These are phyloP conservation scores for Pyrenochaeta sp. DNA, from an alignment of 2,329 filamentous ascomycete genomes.

Conservation along the genomic window DNA sequence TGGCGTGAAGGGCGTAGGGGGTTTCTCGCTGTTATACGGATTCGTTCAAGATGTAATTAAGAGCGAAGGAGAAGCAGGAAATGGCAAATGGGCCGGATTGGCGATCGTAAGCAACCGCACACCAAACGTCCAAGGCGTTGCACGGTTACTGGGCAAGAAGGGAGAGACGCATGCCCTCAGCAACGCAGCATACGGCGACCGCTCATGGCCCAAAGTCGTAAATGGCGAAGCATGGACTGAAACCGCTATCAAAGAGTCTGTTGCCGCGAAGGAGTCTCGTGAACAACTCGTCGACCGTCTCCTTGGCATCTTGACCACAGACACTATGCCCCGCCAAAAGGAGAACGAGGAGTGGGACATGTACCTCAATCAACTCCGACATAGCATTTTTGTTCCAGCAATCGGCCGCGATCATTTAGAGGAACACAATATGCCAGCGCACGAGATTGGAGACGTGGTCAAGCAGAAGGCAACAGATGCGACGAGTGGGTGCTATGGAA, in stretches of 20 bases:
- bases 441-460: conserved; percentile 53
- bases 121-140: conserved; percentile 58
- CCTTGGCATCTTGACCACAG: conserved; percentile 61
- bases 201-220: conserved; percentile 68
- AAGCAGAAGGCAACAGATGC: conserved; percentile 44
- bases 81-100: conserved; percentile 47
- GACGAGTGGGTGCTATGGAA: conserved; percentile 66
- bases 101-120: conserved; percentile 71
- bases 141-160: conserved; percentile 58
- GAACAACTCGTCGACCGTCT: conserved; percentile 61
- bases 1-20: conserved; percentile 66
- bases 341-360: conserved; percentile 61
- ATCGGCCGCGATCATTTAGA: conserved; percentile 59
- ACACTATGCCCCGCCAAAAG: conserved; percentile 63
- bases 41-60: conserved; percentile 56
- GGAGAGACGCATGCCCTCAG: conserved; percentile 67
- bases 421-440: conserved; percentile 46
- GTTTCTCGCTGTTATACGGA: conserved; percentile 70
- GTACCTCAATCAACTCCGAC: conserved; percentile 64
- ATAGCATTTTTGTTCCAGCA: conserved; percentile 68
- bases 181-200: conserved; percentile 67
- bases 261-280: conserved; percentile 53
- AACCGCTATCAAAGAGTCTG: conserved; percentile 58
- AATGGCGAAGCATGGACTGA: conserved; percentile 64
- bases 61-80: conserved; percentile 14